Percentiles rank a stretch among this genome's conserved stretches.
These are phyloP conservation scores for Persicaria maculosa DNA, from an alignment of 148 eudicot genomes.

Conservation along the genomic window DNA sequence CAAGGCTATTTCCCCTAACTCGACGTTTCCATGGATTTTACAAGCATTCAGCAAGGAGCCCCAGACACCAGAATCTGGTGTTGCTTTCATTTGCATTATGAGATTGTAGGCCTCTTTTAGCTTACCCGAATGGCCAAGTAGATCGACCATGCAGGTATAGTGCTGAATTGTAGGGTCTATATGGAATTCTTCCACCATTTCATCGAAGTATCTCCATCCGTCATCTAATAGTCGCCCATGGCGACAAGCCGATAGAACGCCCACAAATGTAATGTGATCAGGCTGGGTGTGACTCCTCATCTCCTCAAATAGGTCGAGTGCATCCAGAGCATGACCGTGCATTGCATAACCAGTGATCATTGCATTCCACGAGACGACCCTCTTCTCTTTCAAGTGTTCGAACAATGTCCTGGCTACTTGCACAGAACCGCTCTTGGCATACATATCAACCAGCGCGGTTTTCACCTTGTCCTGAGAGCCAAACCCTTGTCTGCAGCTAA, in stretches of 20 bases:
- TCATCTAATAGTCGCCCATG: slow-evolving; percentile 65
- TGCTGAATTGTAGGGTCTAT: slow-evolving; percentile 51
- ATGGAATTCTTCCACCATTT: slow-evolving; percentile 39
- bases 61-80: slow-evolving; percentile 52
- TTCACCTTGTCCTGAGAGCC: slow-evolving; percentile 43
- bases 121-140: slow-evolving; percentile 48
- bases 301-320: slow-evolving; percentile 45
- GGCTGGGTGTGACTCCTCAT: slow-evolving; percentile 40
- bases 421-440: slow-evolving; percentile 53
- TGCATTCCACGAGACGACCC: slow-evolving; percentile 65
- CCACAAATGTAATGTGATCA: slow-evolving; percentile 76
- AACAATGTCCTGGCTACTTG: slow-evolving; percentile 40
- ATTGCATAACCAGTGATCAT: slow-evolving; percentile 69
- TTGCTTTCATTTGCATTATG: slow-evolving; percentile 36
- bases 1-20: slow-evolving; percentile 45
- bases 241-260: slow-evolving; percentile 74
- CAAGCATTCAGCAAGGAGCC: slow-evolving; percentile 55
- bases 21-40: slow-evolving; percentile 45
- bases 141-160: slow-evolving; percentile 58
- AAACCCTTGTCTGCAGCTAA: slow-evolving; percentile 58
- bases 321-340: slow-evolving; percentile 48
- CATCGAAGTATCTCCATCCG: slow-evolving; percentile 44
- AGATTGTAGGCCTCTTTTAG: slow-evolving; percentile 43
- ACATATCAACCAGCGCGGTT: slow-evolving; percentile 61
- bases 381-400: slow-evolving; percentile 34